Percentiles rank a stretch among this genome's conserved stretches.
phyloP scores from a whole-genome alignment of 2,329 filamentous ascomycete genomes.

The Parastagonospora avenae region DNA sequence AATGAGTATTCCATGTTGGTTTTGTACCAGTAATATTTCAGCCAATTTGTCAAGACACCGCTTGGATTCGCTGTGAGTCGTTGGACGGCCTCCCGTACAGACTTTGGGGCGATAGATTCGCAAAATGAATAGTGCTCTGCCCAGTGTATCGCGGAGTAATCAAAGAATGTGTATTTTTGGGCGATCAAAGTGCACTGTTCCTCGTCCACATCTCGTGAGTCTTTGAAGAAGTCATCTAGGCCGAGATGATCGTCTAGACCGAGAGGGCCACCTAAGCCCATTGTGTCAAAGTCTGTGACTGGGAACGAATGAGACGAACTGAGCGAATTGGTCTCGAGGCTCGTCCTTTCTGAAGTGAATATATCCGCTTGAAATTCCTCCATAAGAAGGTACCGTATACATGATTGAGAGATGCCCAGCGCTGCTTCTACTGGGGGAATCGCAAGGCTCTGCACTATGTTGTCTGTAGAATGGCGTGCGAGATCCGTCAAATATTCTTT shows the following conservation, averaged over 20 bases:
- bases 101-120: conserved; percentile 18
- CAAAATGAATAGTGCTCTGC: conserved; percentile 38
- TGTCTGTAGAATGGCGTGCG: conserved; percentile 13
- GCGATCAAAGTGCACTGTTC: conserved; percentile 28
- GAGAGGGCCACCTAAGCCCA: conserved; percentile 1
- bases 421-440: conserved; percentile 13
- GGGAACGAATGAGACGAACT: conserved; percentile 6
- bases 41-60: conserved; percentile 39
- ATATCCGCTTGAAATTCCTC: conserved; percentile 43
- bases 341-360: conserved; percentile 18
- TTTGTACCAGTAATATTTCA: conserved; percentile 37
- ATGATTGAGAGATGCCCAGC: conserved; percentile 15
- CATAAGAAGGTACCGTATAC: conserved; percentile 35
- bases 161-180: conserved; percentile 38
- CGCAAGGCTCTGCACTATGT: conserved; percentile 8
- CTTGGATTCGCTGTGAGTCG: conserved; percentile 11
- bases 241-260: conserved; percentile 9
- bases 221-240: conserved; percentile 25
- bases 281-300: conserved; percentile 8
- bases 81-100: conserved; percentile 11
- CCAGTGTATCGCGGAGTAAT: conserved; percentile 48
- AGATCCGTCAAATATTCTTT: conserved; percentile 43
- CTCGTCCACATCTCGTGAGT: conserved; percentile 22
- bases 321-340: conserved; percentile 9
- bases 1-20: conserved; percentile 22